Evolutionary conservation across 331 rosid species (phyloP).

Genomic region (Pyrus hybrid): DNA sequence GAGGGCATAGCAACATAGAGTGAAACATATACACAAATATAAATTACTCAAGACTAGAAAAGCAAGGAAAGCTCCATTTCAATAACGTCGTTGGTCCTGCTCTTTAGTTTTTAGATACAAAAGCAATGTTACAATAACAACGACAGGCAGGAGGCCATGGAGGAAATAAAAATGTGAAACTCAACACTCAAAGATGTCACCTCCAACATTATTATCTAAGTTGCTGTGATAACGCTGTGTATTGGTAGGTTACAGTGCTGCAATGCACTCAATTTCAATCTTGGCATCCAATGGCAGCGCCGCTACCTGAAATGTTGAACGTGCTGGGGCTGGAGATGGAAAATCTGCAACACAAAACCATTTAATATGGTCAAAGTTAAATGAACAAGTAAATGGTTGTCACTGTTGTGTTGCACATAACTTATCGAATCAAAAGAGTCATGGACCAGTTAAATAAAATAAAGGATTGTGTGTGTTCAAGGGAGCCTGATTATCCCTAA

Average conservation of each 20-base stretch:
- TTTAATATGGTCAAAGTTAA: background rate
- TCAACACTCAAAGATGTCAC: background rate
- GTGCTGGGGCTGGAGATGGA: slow-evolving; percentile 68
- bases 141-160: background rate
- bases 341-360: slow-evolving; percentile 41
- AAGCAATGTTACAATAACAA: background rate
- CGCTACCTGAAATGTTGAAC: slow-evolving; percentile 79
- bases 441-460: background rate
- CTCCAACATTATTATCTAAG: slow-evolving; percentile 19
- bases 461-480: background rate
- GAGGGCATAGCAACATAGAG: too few relatives aligned
- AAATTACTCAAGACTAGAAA: too few relatives aligned
- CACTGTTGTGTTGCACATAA: background rate
- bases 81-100: background rate
- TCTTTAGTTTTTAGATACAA: background rate
- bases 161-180: background rate
- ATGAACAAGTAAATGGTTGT: background rate
- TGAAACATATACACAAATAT: too few relatives aligned
- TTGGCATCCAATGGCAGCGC: slow-evolving; percentile 77
- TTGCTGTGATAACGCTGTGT: background rate
- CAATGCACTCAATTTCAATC: slow-evolving; percentile 86
- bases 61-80: too few relatives aligned
- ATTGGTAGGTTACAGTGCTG: slow-evolving; percentile 27
- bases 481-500: too few relatives aligned
- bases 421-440: background rate